A percentile compares a stretch with the other conserved stretches of the same genome.
Evolutionary conservation across 345 rosid genomes (phyloP).

Genomic region (Noccaea caerulescens): DNA sequence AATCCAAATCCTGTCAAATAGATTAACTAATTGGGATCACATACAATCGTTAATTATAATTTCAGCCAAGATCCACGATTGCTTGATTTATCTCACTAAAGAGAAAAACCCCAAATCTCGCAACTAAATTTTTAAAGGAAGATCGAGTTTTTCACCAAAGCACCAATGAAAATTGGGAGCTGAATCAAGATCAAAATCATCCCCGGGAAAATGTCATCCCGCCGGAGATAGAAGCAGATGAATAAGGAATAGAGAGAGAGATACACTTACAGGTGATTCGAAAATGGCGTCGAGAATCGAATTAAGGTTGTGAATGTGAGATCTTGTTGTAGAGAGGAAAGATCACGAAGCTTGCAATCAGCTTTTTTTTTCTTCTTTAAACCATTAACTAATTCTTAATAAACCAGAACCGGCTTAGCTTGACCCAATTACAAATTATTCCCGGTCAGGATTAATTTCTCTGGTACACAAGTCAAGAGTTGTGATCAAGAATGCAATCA

Average conservation of each 20-base stretch:
- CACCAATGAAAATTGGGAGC: background rate
- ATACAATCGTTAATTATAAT: background rate
- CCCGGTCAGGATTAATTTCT: too few relatives aligned
- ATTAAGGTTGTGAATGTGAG: background rate
- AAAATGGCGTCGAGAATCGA: background rate
- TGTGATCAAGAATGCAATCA: too few relatives aligned
- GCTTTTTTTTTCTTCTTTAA: background rate
- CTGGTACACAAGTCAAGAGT: too few relatives aligned
- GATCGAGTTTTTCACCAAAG: background rate
- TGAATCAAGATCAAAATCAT: too few relatives aligned
- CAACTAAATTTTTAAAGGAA: background rate
- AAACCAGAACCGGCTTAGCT: background rate
- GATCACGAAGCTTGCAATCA: slow-evolving; percentile 1
- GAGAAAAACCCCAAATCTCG: background rate
- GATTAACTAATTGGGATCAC: background rate
- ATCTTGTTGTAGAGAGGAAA: background rate
- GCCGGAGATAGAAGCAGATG: too few relatives aligned
- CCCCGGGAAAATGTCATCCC: too few relatives aligned
- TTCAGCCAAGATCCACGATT: slow-evolving; percentile 19
- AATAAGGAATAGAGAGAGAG: background rate
- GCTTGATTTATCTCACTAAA: slow-evolving; percentile 9
- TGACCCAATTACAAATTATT: background rate
- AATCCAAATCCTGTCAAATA: background rate
- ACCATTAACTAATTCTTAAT: background rate
- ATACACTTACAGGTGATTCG: slow-evolving; percentile 18